These are phyloP conservation scores for Hymenoscyphus fraxineus DNA, from an alignment of 2,329 filamentous ascomycete genomes.

Conservation along the genomic window DNA sequence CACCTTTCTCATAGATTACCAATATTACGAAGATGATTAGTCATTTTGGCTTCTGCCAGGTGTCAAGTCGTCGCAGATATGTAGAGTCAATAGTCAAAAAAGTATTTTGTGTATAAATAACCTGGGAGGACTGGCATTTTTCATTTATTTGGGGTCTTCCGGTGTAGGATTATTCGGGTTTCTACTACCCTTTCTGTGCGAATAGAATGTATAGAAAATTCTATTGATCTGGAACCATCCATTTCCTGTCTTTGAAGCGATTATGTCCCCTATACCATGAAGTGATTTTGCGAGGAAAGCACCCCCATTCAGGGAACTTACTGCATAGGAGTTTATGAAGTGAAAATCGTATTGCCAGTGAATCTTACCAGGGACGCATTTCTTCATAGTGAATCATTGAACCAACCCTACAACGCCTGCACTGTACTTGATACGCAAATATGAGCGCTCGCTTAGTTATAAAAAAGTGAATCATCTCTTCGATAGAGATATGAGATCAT, in stretches of 20 bases:
- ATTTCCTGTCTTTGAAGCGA: not conserved
- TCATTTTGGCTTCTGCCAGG: not conserved
- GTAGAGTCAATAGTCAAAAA: slow-evolving; percentile 5
- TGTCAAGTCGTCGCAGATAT: not conserved
- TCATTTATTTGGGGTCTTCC: not conserved
- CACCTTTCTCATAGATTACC: slow-evolving; percentile 61
- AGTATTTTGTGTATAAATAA: slow-evolving; percentile 6
- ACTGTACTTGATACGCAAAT: no score
- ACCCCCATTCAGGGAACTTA: no score
- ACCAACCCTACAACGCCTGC: no score
- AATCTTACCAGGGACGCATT: not conserved
- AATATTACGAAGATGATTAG: not conserved
- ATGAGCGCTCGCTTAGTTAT: no score
- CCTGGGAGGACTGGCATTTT: slow-evolving; percentile 1
- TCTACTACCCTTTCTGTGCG: not conserved
- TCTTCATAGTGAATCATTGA: not conserved
- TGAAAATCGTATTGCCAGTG: not conserved
- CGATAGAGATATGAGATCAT: no score
- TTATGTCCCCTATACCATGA: not conserved
- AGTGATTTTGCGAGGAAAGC: no score
- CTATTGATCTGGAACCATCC: not conserved
- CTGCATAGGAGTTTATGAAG: no score
- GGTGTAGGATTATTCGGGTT: slow-evolving; percentile 13
- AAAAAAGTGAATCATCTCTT: no score
- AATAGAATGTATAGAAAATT: not conserved